Percentiles rank a stretch among this genome's conserved stretches.
phyloP scores from a whole-genome alignment of 2,329 filamentous ascomycete species.

The Aurifilum marmelostoma region DNA sequence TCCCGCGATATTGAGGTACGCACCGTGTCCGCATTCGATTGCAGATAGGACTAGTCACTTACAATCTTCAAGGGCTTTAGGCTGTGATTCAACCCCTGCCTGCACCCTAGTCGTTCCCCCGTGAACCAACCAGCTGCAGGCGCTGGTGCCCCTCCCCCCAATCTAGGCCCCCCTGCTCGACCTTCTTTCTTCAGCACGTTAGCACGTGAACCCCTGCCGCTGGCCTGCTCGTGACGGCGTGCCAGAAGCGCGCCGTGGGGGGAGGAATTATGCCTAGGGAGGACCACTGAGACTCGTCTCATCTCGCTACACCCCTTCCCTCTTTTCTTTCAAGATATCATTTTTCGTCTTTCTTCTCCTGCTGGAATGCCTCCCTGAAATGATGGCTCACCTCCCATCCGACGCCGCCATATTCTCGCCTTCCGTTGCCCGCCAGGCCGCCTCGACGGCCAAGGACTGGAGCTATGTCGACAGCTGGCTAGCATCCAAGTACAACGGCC shows the following conservation, averaged over 20 bases:
- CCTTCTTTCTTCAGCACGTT: background rate
- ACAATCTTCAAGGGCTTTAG: background rate
- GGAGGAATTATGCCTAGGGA: background rate
- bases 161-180: background rate
- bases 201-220: background rate
- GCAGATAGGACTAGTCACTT: background rate
- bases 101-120: background rate
- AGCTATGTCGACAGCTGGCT: conserved; percentile 86
- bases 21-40: too few species aligned
- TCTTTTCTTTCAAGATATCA: too few species aligned
- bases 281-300: background rate
- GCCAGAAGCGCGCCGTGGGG: background rate
- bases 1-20: background rate
- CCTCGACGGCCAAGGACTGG: conserved; percentile 88
- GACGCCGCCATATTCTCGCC: conserved; percentile 67
- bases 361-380: background rate
- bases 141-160: background rate
- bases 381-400: conserved; percentile 45
- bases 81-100: background rate
- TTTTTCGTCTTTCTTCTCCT: too few species aligned
- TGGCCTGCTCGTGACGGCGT: background rate
- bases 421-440: conserved; percentile 71
- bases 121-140: background rate
- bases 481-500: conserved; percentile 66
- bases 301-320: background rate